Base-by-base conservation (phyloP, 2,329 filamentous ascomycete genomes). In the Verticillium zaregamsianum region DNA sequence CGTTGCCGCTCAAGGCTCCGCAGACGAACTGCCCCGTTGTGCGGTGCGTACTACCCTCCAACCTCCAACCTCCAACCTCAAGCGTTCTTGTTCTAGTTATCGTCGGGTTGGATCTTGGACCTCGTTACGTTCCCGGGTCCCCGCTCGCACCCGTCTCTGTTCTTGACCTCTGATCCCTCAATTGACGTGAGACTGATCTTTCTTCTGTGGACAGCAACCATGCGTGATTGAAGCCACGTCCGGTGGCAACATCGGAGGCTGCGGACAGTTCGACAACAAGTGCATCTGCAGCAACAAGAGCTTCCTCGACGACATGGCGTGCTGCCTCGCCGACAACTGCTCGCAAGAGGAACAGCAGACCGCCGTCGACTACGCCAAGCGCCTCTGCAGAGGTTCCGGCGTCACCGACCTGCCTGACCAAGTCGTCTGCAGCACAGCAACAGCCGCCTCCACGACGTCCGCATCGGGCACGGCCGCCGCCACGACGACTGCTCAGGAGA, bases 201-300 rank as follows among this genome's bases (percentile, higher is more conserved):
- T 52, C 45, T 32, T 32, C 35, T 14, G n/a, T n/a, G 31, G 17
- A 33, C 32, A 66, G 65, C 63, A 66, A 64, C 59, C 62, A 6
- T 78, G 75, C 65, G 69, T 77, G 39, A 66, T 62, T 63, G 59
- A 73, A 57, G 75, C 69, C 69, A 74, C 73, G 31, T 67, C 65
- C 28, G 73, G 73, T 54, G 66, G 60, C 23, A 65, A 66, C 45
- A 75, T 80, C 59, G 76, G 70, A 58, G 76, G 73, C 65, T 80
- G 78, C 69, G 68, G 67, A 32, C 63, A 68, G 55, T 65, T 76
- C 67, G 75, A 79, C 70, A 69, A 77, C 62, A 68, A 65, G 59
- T 80, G 78, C 69, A 72, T 80, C 68, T 80, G 78, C 73, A 69
- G 67, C 68, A 78, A 78, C 72, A 57, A 66, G 56, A 60, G 71